Evolutionary conservation across 2,329 filamentous ascomycete species (phyloP).

Genomic region (Emergomyces orientalis): DNA sequence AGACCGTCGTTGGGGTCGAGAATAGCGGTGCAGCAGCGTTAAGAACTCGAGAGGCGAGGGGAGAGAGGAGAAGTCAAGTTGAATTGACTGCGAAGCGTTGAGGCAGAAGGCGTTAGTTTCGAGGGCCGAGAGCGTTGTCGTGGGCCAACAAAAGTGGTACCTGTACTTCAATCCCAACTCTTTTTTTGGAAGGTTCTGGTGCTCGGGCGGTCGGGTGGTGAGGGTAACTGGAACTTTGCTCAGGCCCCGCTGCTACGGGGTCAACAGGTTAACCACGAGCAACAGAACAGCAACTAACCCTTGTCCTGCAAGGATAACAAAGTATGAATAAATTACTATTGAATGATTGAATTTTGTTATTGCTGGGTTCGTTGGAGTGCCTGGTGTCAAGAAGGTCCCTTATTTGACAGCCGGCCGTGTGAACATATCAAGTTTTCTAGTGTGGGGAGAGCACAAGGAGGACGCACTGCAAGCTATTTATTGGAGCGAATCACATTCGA

Average conservation of each 20-base stretch:
- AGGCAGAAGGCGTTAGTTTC: not conserved
- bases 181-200: not conserved
- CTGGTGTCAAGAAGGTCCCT: not conserved
- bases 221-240: not conserved
- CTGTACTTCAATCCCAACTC: not conserved
- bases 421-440: not conserved
- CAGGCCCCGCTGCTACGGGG: not conserved
- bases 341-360: not conserved
- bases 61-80: constrained; percentile 14
- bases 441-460: not conserved
- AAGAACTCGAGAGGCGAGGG: not conserved
- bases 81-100: constrained; percentile 12
- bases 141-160: not conserved
- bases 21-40: constrained; percentile 7
- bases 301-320: not conserved
- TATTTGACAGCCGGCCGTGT: not conserved
- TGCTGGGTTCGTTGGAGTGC: not conserved
- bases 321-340: not conserved
- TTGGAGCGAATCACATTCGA: not conserved
- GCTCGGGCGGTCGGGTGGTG: not conserved
- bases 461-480: not conserved
- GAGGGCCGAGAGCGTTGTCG: not conserved
- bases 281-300: not conserved
- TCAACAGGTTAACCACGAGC: not conserved
- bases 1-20: not conserved